Conservation (phyloP, 345 rosid species). For the Pugionium cornutum region DNA sequence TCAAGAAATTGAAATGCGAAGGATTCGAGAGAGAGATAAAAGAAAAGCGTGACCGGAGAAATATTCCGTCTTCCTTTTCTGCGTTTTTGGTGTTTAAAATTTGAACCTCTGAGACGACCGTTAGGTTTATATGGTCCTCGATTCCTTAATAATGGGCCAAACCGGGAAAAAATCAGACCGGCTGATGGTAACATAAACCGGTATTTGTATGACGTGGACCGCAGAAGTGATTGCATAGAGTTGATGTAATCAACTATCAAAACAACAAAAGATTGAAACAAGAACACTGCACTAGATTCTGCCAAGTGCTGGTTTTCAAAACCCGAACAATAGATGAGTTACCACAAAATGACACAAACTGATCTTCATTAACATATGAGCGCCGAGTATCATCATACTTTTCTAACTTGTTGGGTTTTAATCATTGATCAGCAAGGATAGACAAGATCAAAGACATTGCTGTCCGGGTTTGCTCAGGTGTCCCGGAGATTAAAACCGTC, state of each 20-base stretch:
- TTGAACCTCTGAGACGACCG: conserved; percentile 37
- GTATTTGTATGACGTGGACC: background rate
- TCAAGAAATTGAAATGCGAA: conserved; percentile 8
- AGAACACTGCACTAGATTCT: too few species aligned
- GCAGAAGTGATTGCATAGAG: too few species aligned
- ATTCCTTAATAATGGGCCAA: background rate
- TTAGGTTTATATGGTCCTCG: conserved; percentile 20
- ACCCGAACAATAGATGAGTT: too few species aligned
- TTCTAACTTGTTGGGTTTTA: too few species aligned
- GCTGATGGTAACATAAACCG: background rate
- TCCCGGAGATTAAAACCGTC: conserved; percentile 57
- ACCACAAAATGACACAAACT: too few species aligned
- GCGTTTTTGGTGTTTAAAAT: conserved; percentile 5
- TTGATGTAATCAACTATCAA: too few species aligned
- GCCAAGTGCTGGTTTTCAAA: too few species aligned
- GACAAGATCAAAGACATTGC: conserved; percentile 53
- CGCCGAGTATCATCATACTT: background rate
- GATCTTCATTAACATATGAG: too few species aligned
- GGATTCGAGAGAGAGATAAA: background rate
- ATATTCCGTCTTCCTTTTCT: conserved; percentile 22
- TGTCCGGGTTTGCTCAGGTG: conserved; percentile 52
- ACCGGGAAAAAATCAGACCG: background rate
- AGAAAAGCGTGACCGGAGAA: background rate
- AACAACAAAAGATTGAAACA: too few species aligned
- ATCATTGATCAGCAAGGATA: conserved; percentile 35